Percentiles rank a stretch among this genome's conserved stretches.
phyloP scores from a whole-genome alignment of 768 basidiomycete species.

The Phanerochaete carnosa region DNA sequence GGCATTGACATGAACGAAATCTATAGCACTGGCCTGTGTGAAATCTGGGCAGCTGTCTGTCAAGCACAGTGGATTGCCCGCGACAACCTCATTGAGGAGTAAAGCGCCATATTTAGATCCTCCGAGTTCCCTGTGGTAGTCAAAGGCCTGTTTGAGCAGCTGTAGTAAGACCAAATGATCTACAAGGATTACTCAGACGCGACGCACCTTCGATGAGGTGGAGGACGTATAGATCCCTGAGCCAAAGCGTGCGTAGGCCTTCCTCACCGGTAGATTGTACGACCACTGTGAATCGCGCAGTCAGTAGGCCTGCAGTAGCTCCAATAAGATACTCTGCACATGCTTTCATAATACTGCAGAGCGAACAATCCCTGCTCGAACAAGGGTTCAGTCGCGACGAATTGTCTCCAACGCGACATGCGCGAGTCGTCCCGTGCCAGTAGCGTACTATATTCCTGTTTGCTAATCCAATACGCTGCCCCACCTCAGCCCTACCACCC shows the following conservation, averaged over 20 bases:
- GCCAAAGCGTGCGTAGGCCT: conserved; percentile 1
- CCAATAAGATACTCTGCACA: neutral
- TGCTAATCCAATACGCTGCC: neutral
- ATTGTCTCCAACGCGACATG: conserved; percentile 7
- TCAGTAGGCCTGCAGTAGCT: no score
- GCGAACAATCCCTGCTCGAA: neutral
- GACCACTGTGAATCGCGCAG: neutral
- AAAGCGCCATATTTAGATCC: neutral
- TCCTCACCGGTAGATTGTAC: neutral
- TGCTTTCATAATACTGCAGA: conserved; percentile 9
- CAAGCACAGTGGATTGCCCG: conserved; percentile 57
- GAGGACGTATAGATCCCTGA: conserved; percentile 11
- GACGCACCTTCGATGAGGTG: conserved; percentile 10
- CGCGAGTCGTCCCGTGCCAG: conserved; percentile 10
- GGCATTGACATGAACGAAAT: neutral
- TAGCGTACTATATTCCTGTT: conserved; percentile 1
- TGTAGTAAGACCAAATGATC: neutral
- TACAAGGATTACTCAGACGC: neutral
- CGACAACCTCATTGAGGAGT: conserved; percentile 11
- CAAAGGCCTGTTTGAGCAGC: neutral
- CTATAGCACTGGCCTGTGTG: conserved; percentile 24
- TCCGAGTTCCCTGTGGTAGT: conserved; percentile 3
- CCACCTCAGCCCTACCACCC: no score
- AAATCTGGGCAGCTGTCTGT: conserved; percentile 52
- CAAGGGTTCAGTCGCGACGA: neutral